These are phyloP conservation scores for Canna indica DNA, from an alignment of 176 grass and related monocot species.

Conservation along the genomic window DNA sequence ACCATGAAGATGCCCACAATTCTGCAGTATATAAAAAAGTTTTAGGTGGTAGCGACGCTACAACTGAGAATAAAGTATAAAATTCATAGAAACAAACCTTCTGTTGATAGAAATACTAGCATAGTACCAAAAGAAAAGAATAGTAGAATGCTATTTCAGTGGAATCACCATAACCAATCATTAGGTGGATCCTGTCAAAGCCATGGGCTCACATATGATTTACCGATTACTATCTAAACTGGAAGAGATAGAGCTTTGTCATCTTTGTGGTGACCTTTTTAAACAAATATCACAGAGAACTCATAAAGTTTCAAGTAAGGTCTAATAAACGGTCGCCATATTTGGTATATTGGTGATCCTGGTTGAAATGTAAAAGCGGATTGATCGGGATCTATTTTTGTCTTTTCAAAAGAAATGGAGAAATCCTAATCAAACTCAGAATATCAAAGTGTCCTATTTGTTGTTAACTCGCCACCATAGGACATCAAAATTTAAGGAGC, in stretches of 20 bases:
- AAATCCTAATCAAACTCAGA: neutral
- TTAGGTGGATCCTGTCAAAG: too few species aligned
- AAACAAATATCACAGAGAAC: neutral
- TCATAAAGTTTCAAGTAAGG: neutral
- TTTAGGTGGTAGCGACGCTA: neutral
- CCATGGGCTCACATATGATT: neutral
- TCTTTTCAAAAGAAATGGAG: too few species aligned
- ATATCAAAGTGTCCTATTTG: neutral
- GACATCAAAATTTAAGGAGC: too few species aligned
- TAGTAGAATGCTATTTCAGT: neutral
- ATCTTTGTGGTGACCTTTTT: neutral
- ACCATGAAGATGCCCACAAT: slow-evolving; percentile 19
- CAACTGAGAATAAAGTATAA: neutral
- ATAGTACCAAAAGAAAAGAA: neutral
- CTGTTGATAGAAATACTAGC: neutral
- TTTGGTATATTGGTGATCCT: neutral
- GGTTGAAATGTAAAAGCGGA: neutral
- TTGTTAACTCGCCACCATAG: too few species aligned
- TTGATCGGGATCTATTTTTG: neutral
- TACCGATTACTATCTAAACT: neutral
- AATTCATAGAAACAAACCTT: neutral
- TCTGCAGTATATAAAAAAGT: neutral
- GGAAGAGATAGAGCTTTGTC: neutral
- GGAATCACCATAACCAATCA: neutral
- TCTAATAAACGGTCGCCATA: neutral